Evolutionary conservation across 805 yeast genomes (phyloP).

Genomic region (Priceomyces melissophilus): DNA sequence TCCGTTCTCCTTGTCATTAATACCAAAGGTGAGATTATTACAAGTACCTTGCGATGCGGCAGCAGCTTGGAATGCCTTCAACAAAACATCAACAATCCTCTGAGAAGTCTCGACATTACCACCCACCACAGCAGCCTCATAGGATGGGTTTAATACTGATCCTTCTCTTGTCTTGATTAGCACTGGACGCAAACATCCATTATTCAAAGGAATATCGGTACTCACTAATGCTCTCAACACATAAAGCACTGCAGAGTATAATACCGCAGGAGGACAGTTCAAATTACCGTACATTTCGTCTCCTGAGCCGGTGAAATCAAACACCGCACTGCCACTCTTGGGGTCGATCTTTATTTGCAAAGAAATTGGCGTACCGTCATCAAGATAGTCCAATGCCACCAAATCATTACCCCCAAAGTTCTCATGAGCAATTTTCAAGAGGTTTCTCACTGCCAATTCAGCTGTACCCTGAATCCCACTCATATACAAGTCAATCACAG

Average conservation of each 20-base stretch:
- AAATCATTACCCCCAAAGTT: slow-evolving; percentile 37
- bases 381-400: slow-evolving; percentile 60
- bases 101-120: slow-evolving; percentile 94
- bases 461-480: slow-evolving; percentile 23
- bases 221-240: slow-evolving; percentile 77
- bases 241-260: slow-evolving; percentile 80
- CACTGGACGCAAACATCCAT: slow-evolving; percentile 81
- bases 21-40: slow-evolving; percentile 90
- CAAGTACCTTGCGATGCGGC: slow-evolving; percentile 97
- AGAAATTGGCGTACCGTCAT: slow-evolving; percentile 67
- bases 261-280: slow-evolving; percentile 86
- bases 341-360: slow-evolving; percentile 45
- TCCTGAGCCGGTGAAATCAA: slow-evolving; percentile 81
- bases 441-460: slow-evolving; percentile 20
- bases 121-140: slow-evolving; percentile 78
- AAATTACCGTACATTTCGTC: slow-evolving; percentile 78
- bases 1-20: slow-evolving; percentile 51
- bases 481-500: slow-evolving; percentile 23
- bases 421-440: slow-evolving; percentile 18
- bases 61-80: slow-evolving; percentile 82
- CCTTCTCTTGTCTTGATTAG: slow-evolving; percentile 41
- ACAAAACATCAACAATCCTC: slow-evolving; percentile 82
- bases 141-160: slow-evolving; percentile 59
- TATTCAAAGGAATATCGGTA: slow-evolving; percentile 82
- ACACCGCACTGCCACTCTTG: slow-evolving; percentile 53